These are phyloP conservation scores for Aspergillus novofumigatus DNA, from an alignment of 2,329 filamentous ascomycete genomes.

Conservation along the genomic window DNA sequence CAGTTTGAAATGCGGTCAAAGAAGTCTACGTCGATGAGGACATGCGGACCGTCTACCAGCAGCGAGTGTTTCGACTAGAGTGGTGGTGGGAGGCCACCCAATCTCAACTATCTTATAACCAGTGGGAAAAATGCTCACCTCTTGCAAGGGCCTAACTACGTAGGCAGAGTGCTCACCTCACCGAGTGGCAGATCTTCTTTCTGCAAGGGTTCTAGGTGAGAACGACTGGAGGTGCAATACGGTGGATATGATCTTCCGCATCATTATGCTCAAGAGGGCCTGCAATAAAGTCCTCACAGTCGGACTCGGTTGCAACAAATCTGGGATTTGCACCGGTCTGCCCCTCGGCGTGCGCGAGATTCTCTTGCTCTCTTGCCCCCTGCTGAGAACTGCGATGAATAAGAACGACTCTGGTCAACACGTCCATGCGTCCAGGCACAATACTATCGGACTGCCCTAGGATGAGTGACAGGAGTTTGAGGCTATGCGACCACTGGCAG, in stretches of 20 bases:
- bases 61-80: background rate
- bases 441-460: too few relatives aligned
- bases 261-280: background rate
- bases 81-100: background rate
- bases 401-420: background rate
- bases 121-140: background rate
- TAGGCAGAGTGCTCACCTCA: background rate
- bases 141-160: background rate
- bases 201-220: background rate
- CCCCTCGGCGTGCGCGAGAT: background rate
- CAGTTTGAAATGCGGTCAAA: background rate
- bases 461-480: too few relatives aligned
- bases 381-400: background rate
- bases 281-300: background rate
- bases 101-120: background rate
- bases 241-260: background rate
- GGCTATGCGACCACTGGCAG: too few relatives aligned
- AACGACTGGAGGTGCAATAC: background rate
- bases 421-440: background rate
- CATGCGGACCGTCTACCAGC: background rate
- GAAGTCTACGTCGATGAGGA: background rate
- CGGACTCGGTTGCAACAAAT: background rate
- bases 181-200: background rate
- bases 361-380: background rate
- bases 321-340: background rate